phyloP scores from a whole-genome alignment of 306 rosid genomes.

The Glycine latifolia region DNA sequence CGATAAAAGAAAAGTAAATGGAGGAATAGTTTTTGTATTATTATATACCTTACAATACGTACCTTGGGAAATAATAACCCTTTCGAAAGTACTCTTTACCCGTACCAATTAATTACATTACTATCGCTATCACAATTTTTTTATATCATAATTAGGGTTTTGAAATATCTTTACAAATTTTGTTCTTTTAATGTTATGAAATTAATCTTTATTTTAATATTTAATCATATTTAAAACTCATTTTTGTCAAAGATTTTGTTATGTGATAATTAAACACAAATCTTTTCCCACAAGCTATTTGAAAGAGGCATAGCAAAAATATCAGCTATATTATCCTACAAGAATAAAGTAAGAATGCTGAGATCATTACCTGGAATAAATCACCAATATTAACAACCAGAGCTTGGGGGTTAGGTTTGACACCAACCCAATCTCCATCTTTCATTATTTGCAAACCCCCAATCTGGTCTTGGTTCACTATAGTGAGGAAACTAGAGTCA shows the following conservation, averaged over 20 bases:
- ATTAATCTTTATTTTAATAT: too few relatives aligned
- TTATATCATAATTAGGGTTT: not conserved
- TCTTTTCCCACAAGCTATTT: not conserved
- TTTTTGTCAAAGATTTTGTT: too few relatives aligned
- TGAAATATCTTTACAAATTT: too few relatives aligned
- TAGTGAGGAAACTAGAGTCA: constrained; percentile 64
- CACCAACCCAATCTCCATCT: constrained; percentile 55
- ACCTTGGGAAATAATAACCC: constrained; percentile 13
- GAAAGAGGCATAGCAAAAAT: not conserved
- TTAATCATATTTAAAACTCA: too few relatives aligned
- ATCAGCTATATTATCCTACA: not conserved
- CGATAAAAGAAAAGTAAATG: not conserved
- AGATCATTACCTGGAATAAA: constrained; percentile 70
- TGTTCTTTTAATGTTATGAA: too few relatives aligned
- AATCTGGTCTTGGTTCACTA: constrained; percentile 53
- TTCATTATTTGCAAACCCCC: constrained; percentile 64
- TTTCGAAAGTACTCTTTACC: constrained; percentile 14
- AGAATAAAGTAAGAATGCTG: not conserved
- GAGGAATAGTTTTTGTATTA: not conserved
- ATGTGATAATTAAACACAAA: too few relatives aligned
- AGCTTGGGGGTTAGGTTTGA: constrained; percentile 65
- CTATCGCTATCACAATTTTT: too few relatives aligned
- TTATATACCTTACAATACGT: not conserved
- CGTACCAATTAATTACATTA: not conserved
- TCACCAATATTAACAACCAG: constrained; percentile 75